Conservation (phyloP, 2,329 filamentous ascomycete genomes). For the Ophiostoma sp. region DNA sequence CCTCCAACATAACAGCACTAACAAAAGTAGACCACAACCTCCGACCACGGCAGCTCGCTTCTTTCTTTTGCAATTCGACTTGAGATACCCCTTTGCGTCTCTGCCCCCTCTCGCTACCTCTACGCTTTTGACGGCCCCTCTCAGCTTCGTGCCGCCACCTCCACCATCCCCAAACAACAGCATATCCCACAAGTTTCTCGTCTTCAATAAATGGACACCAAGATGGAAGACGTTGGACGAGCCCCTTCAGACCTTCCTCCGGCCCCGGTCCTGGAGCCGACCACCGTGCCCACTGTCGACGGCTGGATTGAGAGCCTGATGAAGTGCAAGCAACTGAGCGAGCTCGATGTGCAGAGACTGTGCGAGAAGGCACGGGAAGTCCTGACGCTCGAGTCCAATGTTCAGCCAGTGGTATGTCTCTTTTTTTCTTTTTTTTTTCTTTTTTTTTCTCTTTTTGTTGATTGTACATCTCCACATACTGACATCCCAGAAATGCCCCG, state of each 20-base stretch:
- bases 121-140: not conserved
- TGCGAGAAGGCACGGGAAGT: slow-evolving; percentile 99
- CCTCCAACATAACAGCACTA: not conserved
- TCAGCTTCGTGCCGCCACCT: not conserved
- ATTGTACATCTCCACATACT: not conserved
- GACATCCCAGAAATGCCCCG: slow-evolving; percentile 76
- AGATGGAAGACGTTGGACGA: slow-evolving; percentile 97
- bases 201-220: slow-evolving; percentile 77
- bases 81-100: slow-evolving; percentile 5
- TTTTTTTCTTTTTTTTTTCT: not conserved
- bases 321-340: slow-evolving; percentile 95
- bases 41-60: not conserved
- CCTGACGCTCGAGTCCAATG: slow-evolving; percentile 94
- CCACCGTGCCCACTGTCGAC: slow-evolving; percentile 87
- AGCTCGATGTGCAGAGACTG: slow-evolving; percentile 89
- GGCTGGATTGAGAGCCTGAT: slow-evolving; percentile 99
- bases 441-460: not conserved
- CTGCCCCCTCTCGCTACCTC: not conserved
- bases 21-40: not conserved
- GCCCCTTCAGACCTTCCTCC: slow-evolving; percentile 74
- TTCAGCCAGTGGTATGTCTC: slow-evolving; percentile 88
- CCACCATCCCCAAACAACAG: not conserved
- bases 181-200: slow-evolving; percentile 4
- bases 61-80: not conserved
- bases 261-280: slow-evolving; percentile 64